Evolutionary conservation across 345 rosid species (phyloP).

Genomic region (Triadica sebifera): DNA sequence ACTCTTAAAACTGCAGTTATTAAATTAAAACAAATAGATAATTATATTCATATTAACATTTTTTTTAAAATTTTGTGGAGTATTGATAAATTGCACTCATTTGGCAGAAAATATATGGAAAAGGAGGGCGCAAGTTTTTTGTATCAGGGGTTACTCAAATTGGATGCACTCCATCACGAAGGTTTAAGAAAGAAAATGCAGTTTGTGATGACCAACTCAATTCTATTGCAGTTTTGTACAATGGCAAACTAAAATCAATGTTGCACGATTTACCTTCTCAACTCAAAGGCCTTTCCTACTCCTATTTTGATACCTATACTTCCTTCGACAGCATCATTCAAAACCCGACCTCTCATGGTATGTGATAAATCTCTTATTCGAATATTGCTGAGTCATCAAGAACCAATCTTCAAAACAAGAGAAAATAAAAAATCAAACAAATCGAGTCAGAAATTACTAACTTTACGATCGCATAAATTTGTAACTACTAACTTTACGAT

Average conservation of each 20-base stretch:
- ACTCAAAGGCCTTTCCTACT: constrained; percentile 40
- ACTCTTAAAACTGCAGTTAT: neutral
- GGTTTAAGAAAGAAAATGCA: constrained; percentile 37
- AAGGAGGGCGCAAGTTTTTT: constrained; percentile 55
- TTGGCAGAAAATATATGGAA: constrained; percentile 40
- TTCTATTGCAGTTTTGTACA: constrained; percentile 43
- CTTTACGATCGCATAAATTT: too few species aligned
- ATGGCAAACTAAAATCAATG: constrained; percentile 37
- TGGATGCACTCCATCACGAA: constrained; percentile 57
- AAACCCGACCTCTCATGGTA: constrained; percentile 54
- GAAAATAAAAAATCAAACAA: too few species aligned
- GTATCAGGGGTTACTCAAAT: constrained; percentile 43
- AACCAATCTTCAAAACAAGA: too few species aligned
- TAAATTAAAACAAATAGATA: neutral
- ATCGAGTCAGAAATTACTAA: too few species aligned
- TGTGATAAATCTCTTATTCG: neutral
- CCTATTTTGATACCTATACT: constrained; percentile 53
- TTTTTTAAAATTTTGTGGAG: too few species aligned
- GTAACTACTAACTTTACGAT: too few species aligned
- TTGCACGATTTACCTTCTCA: constrained; percentile 41
- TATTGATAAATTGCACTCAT: neutral
- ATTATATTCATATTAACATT: too few species aligned
- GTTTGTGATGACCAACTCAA: constrained; percentile 50
- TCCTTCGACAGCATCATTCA: constrained; percentile 38
- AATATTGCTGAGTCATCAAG: too few species aligned